phyloP scores from a whole-genome alignment of 2,329 filamentous ascomycete genomes.

The Lasiodiplodia sp. region DNA sequence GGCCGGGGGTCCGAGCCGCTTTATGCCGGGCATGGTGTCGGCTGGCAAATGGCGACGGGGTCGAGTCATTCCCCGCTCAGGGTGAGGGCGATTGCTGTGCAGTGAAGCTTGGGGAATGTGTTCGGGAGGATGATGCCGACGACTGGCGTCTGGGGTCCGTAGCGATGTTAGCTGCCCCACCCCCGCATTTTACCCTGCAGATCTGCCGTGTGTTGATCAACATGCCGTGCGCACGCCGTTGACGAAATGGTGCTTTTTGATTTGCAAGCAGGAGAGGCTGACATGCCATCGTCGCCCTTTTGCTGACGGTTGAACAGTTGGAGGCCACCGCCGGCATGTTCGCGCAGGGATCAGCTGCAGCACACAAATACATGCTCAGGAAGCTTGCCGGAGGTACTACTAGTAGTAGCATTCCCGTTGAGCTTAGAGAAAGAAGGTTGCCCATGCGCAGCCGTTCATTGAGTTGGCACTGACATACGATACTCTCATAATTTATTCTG shows the following conservation, averaged over 20 bases:
- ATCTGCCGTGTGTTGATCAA: background rate
- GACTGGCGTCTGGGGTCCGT: background rate
- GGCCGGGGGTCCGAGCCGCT: background rate
- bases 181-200: constrained; percentile 16
- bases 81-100: background rate
- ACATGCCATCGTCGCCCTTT: too few species aligned
- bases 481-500: too few species aligned
- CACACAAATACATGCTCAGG: too few species aligned
- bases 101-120: background rate
- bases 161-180: background rate
- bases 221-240: background rate
- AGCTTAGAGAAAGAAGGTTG: too few species aligned
- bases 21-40: background rate
- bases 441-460: too few species aligned
- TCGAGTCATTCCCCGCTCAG: background rate
- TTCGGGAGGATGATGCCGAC: constrained; percentile 9
- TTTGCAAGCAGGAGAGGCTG: too few species aligned
- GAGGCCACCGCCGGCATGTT: too few species aligned
- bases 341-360: too few species aligned
- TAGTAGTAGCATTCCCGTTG: too few species aligned
- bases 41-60: background rate
- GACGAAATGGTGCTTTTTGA: background rate
- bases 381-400: too few species aligned
- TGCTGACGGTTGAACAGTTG: too few species aligned
- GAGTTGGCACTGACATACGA: too few species aligned